Evolutionary conservation across 163 green algal genomes (phyloP), one percentile per base, ranked within the genome.

Genomic region (Trebouxiophyceae sp.): DNA sequence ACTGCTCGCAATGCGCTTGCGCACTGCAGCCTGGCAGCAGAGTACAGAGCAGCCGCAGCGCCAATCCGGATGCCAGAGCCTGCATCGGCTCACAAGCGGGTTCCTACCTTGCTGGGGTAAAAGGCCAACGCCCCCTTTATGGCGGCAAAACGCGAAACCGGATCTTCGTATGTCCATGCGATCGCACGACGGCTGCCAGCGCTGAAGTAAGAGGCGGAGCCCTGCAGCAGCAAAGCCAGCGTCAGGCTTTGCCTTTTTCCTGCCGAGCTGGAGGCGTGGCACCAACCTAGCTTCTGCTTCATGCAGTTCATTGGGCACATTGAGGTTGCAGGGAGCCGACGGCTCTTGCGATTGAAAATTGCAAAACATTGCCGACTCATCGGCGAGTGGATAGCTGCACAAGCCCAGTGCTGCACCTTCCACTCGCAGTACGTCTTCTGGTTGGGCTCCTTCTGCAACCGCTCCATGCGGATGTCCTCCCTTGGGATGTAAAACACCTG

Each of bases 391-490:
- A 57, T 12, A 28, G n/a, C n/a, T n/a, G n/a, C n/a, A n/a, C n/a
- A n/a, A n/a, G n/a, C n/a, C n/a, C n/a, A 30, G 47, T 57, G 19
- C 5, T 20, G 5, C 5, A 57, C 47, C 46, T 78, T 78, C 66
- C 66, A 78, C 62, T 78, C 72, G 33, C 72, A 78, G 5, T 72
- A 68, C 1, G 60, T 69, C 16, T 16, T 22, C 7, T 26, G 33
- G 1, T 33, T 46, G 39, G 54, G 5, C 2, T 45, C 20, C 5
- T 12, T 26, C 22, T 47, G 33, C 7, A 78, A 33, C 8, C 46
- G 31, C 5, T 54, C 34, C 33, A 28, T 34, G 6, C 59, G 45
- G 0, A 70, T 12, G 3, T 64, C 45, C 0, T 30, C 26, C 0
- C 27, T 44, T 0, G 72, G 65, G 23, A 78, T 46, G 61, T 78